Evolutionary conservation across 2,329 filamentous ascomycete species (phyloP), one percentile per base, ranked within the genome.

Genomic region (Pseudocercospora fijiensis): DNA sequence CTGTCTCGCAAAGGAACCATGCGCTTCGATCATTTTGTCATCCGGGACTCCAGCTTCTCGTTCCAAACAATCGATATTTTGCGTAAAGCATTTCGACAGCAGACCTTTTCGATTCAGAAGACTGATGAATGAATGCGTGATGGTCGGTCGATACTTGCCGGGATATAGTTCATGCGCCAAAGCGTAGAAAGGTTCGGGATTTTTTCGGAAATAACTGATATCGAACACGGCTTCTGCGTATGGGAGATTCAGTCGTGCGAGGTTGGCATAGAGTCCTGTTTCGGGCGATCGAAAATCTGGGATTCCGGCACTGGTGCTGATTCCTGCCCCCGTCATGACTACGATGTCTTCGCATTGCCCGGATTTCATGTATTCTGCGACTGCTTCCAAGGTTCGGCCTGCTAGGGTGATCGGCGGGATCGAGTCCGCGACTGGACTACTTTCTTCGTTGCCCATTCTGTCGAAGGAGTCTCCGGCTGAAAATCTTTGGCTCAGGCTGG

Each of bases 1-100:
- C 78, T 98, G 94, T 0, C 85, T 86, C 22, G 94, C 94, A 75
- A 98, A 99, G 76, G 92, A 96, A 52, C 95, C 95, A 76, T 99
- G 95, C 0, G 95, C 95, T 78, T 98, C 94, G 30, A 99, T 84
- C 57, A 99, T 93, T 76, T 85, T 88, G 1, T 94, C 87, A 0
- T 81, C 83, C 0, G 92, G 90, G 0, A 99, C 88, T 26, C 95
- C 95, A 11, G 94, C 95, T 69, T 86, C 84, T 22, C 93, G 86
- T 78, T 99, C 95, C 11, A 99, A 84, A 72, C 92, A 96, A 79
- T 99, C 95, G 70, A 99, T 98, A 74, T 99, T 99, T 75, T 99
- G 95, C 0, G 95, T 97, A 77, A 98, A 99, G 59, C 95, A 85
- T 81, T 92, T 95, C 69, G 89, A 81, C 24, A 99, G 81, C 45